phyloP scores from a whole-genome alignment of 1,139 yeast species.

The Hanseniaspora sp. region DNA sequence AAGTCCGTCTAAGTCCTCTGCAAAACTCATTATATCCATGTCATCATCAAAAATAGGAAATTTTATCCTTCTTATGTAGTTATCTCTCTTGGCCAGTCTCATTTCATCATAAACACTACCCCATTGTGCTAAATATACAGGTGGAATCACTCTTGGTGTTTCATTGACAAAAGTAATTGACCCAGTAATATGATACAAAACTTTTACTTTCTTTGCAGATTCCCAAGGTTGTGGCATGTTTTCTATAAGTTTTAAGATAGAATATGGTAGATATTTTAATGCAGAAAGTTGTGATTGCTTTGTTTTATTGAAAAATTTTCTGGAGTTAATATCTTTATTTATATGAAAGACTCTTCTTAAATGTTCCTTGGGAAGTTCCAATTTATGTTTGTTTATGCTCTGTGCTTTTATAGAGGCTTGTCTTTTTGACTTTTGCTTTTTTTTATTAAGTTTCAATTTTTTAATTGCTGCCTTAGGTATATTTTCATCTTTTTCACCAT shows the following conservation, averaged over 20 bases:
- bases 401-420: conserved; percentile 35
- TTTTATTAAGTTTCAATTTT: conserved; percentile 52
- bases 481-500: too few species aligned
- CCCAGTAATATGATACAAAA: conserved; percentile 80
- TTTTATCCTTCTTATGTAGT: conserved; percentile 80
- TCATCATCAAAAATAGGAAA: conserved; percentile 97
- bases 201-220: conserved; percentile 69
- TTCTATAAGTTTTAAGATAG: conserved; percentile 74
- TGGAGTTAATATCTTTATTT: conserved; percentile 77
- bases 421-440: conserved; percentile 18
- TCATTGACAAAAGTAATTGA: conserved; percentile 95
- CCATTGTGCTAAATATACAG: conserved; percentile 92
- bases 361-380: conserved; percentile 92
- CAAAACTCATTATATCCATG: conserved; percentile 80
- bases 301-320: conserved; percentile 63
- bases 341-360: conserved; percentile 71
- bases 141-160: conserved; percentile 81
- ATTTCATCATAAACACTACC: conserved; percentile 83
- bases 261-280: conserved; percentile 90
- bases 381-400: conserved; percentile 38
- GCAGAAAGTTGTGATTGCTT: conserved; percentile 85
- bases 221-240: conserved; percentile 99
- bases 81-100: conserved; percentile 87
- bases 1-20: conserved; percentile 61
- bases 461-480: conserved; percentile 33